Percentiles rank a stretch among this genome's conserved stretches.
phyloP scores from a whole-genome alignment of 2,329 filamentous ascomycete genomes.

The Microdochium paspali region DNA sequence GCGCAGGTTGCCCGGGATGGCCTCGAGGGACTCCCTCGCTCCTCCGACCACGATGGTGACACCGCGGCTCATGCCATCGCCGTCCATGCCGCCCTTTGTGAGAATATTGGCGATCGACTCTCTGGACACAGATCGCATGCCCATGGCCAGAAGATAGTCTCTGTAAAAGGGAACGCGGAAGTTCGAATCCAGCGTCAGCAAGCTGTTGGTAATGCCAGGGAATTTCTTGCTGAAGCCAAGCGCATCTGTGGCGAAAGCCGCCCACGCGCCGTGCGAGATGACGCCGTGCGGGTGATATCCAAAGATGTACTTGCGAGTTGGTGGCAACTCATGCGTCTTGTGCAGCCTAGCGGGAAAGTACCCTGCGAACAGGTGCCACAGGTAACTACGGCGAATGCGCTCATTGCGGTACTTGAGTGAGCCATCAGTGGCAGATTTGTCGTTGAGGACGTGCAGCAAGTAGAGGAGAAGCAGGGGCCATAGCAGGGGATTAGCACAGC shows the following conservation, averaged over 20 bases:
- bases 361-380: constrained; percentile 84
- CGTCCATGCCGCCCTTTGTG: constrained; percentile 65
- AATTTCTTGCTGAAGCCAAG: constrained; percentile 81
- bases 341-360: constrained; percentile 90
- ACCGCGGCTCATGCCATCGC: constrained; percentile 83
- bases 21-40: constrained; percentile 84
- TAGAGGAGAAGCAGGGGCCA: constrained; percentile 78
- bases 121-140: constrained; percentile 79
- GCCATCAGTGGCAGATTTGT: constrained; percentile 67
- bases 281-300: constrained; percentile 97
- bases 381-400: constrained; percentile 58
- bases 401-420: constrained; percentile 65
- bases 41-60: constrained; percentile 95
- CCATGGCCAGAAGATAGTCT: constrained; percentile 86
- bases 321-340: constrained; percentile 68
- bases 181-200: constrained; percentile 91
- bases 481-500: constrained; percentile 81
- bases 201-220: constrained; percentile 87
- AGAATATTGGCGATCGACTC: constrained; percentile 87
- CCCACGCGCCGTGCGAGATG: constrained; percentile 93
- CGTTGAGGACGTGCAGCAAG: constrained; percentile 73
- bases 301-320: constrained; percentile 88
- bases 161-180: constrained; percentile 90
- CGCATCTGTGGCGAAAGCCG: constrained; percentile 82
- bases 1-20: constrained; percentile 65